A percentile compares a stretch with the other conserved stretches of the same genome.
Evolutionary conservation across 768 basidiomycete species (phyloP).

Genomic region (Galerina marginata): DNA sequence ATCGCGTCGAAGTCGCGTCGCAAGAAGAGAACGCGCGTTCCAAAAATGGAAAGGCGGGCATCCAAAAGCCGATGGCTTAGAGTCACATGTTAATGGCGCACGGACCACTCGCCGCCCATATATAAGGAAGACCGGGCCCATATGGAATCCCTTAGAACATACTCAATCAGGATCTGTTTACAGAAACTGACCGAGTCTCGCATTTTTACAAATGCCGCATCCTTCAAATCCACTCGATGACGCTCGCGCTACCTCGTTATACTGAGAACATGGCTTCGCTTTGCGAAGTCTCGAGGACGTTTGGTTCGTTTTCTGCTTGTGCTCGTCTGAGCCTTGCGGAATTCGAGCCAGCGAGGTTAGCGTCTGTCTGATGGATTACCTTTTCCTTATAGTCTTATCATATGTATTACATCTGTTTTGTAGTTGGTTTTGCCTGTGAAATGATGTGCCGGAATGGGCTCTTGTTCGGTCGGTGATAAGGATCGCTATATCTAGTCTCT

Average conservation of each 20-base stretch:
- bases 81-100: slow-evolving; percentile 22
- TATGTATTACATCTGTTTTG: too few relatives aligned
- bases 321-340: slow-evolving; percentile 29
- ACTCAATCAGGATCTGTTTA: slow-evolving; percentile 85
- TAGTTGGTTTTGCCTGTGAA: too few relatives aligned
- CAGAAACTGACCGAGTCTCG: slow-evolving; percentile 83
- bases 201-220: slow-evolving; percentile 80
- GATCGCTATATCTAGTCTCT: too few relatives aligned
- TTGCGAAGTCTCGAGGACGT: slow-evolving; percentile 63
- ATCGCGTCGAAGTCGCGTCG: too few relatives aligned
- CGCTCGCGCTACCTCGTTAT: slow-evolving; percentile 63
- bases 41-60: too few relatives aligned
- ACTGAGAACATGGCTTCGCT: slow-evolving; percentile 64
- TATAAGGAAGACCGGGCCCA: slow-evolving; percentile 27
- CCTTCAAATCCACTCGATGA: slow-evolving; percentile 78
- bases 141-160: slow-evolving; percentile 61
- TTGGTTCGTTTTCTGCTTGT: slow-evolving; percentile 37
- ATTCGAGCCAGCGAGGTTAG: slow-evolving; percentile 54
- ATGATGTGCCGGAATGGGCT: too few relatives aligned
- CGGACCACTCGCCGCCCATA: slow-evolving; percentile 32
- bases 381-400: too few relatives aligned
- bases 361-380: slow-evolving; percentile 66
- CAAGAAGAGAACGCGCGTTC: too few relatives aligned
- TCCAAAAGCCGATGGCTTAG: too few relatives aligned
- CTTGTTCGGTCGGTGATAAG: too few relatives aligned